Percentiles rank a stretch among this genome's conserved stretches.
Conservation (phyloP, 441 rosid genomes). For the Populus hybrid region DNA sequence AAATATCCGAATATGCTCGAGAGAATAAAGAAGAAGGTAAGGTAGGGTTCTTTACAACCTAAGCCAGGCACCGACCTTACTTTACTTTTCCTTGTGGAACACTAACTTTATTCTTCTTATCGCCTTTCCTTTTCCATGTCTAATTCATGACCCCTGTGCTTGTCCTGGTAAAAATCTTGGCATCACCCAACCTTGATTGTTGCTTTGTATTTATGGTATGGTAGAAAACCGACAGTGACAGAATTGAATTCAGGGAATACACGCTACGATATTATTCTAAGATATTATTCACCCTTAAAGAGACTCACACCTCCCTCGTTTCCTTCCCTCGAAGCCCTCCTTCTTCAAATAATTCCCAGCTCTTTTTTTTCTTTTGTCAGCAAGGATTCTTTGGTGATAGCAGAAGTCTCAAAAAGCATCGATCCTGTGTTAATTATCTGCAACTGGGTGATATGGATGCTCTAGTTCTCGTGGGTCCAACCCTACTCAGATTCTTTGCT, state of each 20-base stretch:
- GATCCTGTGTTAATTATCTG: not conserved
- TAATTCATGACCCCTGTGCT: not conserved
- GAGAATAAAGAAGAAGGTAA: not conserved
- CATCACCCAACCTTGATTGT: not conserved
- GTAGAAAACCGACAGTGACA: not conserved
- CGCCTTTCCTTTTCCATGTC: not conserved
- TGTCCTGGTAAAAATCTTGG: not conserved
- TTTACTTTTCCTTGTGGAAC: not conserved
- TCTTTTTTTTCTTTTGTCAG: not conserved
- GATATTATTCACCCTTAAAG: not conserved
- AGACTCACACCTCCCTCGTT: not conserved
- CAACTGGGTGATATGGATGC: constrained; percentile 19
- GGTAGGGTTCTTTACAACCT: not conserved
- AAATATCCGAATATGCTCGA: not conserved
- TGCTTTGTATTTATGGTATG: not conserved
- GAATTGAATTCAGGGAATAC: not conserved
- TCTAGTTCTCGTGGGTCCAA: constrained; percentile 1
- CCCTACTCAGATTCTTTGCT: constrained; percentile 38
- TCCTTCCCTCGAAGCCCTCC: not conserved
- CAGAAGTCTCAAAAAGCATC: not conserved
- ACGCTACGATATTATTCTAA: not conserved
- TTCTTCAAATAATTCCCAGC: not conserved
- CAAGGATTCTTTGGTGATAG: not conserved
- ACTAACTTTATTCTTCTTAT: not conserved
- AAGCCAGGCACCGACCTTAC: not conserved